These are phyloP conservation scores for Geotrichum phurueaensis DNA, from an alignment of 1,139 yeast genomes.

Conservation along the genomic window DNA sequence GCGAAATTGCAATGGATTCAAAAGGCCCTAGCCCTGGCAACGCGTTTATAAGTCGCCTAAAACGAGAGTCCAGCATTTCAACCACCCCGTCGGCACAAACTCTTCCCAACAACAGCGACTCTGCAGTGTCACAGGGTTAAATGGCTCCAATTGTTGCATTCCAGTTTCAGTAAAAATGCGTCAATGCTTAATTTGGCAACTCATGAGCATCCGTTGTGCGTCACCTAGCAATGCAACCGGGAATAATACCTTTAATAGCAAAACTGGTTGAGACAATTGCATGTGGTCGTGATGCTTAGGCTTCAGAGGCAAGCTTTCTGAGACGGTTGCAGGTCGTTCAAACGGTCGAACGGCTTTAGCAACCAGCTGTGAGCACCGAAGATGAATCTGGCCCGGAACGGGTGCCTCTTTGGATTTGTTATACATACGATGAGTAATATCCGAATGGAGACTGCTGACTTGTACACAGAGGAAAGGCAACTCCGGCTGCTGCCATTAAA, in stretches of 20 bases:
- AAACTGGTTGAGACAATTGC: neutral
- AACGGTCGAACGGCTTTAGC: neutral
- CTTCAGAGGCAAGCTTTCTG: neutral
- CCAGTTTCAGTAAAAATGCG: neutral
- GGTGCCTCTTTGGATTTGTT: neutral
- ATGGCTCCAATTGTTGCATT: neutral
- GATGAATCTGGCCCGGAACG: neutral
- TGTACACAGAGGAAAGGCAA: neutral
- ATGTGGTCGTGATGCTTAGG: neutral
- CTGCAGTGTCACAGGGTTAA: neutral
- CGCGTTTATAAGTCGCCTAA: neutral
- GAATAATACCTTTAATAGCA: neutral
- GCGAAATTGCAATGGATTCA: neutral
- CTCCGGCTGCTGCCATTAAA: neutral
- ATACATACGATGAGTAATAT: neutral
- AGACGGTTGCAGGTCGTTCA: neutral
- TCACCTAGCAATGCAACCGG: neutral
- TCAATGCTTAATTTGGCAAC: neutral
- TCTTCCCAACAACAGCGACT: neutral
- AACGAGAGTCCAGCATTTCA: neutral
- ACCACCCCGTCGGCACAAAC: neutral
- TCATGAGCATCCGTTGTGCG: neutral
- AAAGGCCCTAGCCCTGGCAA: neutral
- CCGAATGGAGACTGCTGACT: no score
- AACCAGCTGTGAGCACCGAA: neutral